Percentiles rank a stretch among this genome's conserved stretches.
phyloP scores from a whole-genome alignment of 2,329 filamentous ascomycete species.

The Verticillium zaregamsianum region DNA sequence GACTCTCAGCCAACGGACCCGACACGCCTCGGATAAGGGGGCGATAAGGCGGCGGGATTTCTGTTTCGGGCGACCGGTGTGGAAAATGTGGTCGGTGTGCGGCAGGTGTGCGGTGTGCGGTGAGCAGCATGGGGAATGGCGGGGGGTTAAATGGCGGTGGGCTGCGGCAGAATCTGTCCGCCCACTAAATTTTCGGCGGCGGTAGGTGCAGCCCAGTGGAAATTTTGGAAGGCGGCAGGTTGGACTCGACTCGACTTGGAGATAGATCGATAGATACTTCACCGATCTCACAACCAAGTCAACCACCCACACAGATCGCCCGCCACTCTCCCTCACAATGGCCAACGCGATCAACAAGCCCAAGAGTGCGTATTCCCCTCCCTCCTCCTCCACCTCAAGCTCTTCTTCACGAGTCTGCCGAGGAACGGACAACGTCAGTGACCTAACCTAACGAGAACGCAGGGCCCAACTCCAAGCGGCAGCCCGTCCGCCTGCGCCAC shows the following conservation, averaged over 20 bases:
- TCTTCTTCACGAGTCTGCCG: not conserved
- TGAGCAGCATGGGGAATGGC: not conserved
- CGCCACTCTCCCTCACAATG: conserved; percentile 30
- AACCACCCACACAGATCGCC: not conserved
- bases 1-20: not conserved
- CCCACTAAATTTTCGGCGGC: conserved; percentile 14
- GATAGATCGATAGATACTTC: not conserved
- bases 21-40: not conserved
- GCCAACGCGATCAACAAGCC: conserved; percentile 52
- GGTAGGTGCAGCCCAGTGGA: not conserved
- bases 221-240: not conserved
- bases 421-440: not conserved
- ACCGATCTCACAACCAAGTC: not conserved
- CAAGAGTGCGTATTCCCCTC: conserved; percentile 37
- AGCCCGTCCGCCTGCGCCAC: conserved; percentile 81
- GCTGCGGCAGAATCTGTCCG: conserved; percentile 8
- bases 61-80: not conserved
- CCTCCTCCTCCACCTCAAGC: too few relatives aligned
- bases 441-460: conserved; percentile 1
- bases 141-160: conserved; percentile 9
- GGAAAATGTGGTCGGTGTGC: not conserved
- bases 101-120: conserved; percentile 3
- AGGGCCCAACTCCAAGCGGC: conserved; percentile 96
- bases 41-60: not conserved
- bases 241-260: too few relatives aligned